phyloP scores from a whole-genome alignment of 371 early-diverging fungal genomes.

The Actinomortierella wolfii region DNA sequence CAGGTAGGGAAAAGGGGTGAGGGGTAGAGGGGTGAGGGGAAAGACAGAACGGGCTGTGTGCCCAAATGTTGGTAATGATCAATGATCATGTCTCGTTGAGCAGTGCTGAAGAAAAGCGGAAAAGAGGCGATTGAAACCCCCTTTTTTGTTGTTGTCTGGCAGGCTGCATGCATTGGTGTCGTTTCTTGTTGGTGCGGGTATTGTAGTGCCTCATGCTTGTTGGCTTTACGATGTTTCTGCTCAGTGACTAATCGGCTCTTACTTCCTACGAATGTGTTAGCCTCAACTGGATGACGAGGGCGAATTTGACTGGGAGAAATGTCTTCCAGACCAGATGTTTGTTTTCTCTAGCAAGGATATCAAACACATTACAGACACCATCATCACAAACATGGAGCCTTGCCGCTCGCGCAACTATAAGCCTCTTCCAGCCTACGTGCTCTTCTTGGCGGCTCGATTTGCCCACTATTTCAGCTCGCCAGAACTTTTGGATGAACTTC shows the following conservation, averaged over 20 bases:
- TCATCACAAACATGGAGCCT: slow-evolving; percentile 69
- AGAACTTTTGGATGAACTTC: slow-evolving; percentile 73
- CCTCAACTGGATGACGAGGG: slow-evolving; percentile 24
- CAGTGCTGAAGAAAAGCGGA: neutral
- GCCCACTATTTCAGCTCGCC: slow-evolving; percentile 77
- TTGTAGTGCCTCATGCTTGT: too few relatives aligned
- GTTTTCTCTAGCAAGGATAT: slow-evolving; percentile 79
- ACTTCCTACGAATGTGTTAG: slow-evolving; percentile 3
- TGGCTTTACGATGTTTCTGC: too few relatives aligned
- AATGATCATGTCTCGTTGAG: too few relatives aligned
- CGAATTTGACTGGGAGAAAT: slow-evolving; percentile 78
- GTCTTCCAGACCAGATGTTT: slow-evolving; percentile 89
- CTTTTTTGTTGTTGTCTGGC: too few relatives aligned
- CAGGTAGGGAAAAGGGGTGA: too few relatives aligned
- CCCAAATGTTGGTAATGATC: too few relatives aligned
- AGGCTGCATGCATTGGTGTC: too few relatives aligned
- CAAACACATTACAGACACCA: slow-evolving; percentile 70
- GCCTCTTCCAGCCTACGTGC: slow-evolving; percentile 80
- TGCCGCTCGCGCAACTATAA: slow-evolving; percentile 57
- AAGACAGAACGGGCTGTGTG: neutral
- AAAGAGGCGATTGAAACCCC: neutral
- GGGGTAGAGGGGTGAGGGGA: neutral
- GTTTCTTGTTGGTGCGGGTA: too few relatives aligned
- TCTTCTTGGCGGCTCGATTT: slow-evolving; percentile 87
- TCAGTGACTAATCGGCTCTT: too few relatives aligned